Base-by-base conservation (phyloP, 163 green algal species). In the Scenedesmus sp. region DNA sequence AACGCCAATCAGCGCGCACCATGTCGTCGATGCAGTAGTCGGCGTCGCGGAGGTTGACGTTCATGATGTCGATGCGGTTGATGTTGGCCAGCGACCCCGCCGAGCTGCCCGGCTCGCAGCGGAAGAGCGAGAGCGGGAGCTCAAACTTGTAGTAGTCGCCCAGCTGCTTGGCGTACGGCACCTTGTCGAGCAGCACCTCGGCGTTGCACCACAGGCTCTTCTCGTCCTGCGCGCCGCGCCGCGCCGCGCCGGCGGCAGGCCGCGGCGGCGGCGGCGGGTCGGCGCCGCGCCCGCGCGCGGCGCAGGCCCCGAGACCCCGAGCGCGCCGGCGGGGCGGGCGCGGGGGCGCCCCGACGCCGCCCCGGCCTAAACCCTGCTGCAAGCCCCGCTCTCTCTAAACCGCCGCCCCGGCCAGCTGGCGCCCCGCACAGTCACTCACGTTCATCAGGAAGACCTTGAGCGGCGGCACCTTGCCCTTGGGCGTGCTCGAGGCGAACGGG, bases 361-460 rank as follows among this genome's bases (percentile, higher is more conserved):
- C n/a, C n/a, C n/a, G n/a, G n/a, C n/a, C n/a, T n/a, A n/a, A n/a
- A n/a, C n/a, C n/a, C n/a, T n/a, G n/a, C n/a, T n/a, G n/a, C n/a
- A n/a, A n/a, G n/a, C n/a, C n/a, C n/a, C n/a, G n/a, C n/a, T n/a
- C n/a, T n/a, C n/a, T n/a, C n/a, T n/a, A n/a, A n/a, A n/a, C n/a
- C n/a, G n/a, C n/a, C n/a, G n/a, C n/a, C n/a, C n/a, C n/a, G n/a
- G n/a, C n/a, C n/a, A n/a, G n/a, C n/a, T n/a, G n/a, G n/a, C n/a
- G n/a, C n/a, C n/a, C n/a, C n/a, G n/a, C n/a, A n/a, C n/a, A n/a
- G n/a, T 6, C 62, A 44, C 71, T 80, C 47, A 80, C 71, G 36
- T 63, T 80, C 71, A 80, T 80, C 1, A 80, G 29, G 60, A 80
- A 80, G 18, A 80, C 47, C 71, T 72, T 80, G 44, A 80, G 18